Conservation (phyloP, 108 stramenopile species). For the Skeletonema menzelii region DNA sequence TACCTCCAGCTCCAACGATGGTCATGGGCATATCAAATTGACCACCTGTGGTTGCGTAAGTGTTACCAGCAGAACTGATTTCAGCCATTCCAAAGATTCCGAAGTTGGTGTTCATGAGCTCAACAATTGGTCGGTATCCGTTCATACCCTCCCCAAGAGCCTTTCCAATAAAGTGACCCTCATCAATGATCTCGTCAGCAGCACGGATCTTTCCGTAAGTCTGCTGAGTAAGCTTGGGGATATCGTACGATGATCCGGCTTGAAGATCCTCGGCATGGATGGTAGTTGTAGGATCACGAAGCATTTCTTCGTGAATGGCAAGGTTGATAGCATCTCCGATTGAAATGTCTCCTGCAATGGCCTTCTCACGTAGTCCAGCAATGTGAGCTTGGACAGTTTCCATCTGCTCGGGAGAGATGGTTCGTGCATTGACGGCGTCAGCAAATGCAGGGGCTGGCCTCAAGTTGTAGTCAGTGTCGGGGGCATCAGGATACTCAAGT, state of each 20-base stretch:
- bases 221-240: slow-evolving; percentile 98
- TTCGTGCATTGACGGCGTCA: slow-evolving; percentile 85
- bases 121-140: slow-evolving; percentile 98
- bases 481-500: slow-evolving; percentile 95
- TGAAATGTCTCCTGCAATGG: slow-evolving; percentile 88
- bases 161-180: slow-evolving; percentile 99
- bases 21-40: slow-evolving; percentile 99
- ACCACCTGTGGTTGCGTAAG: slow-evolving; percentile 97
- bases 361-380: slow-evolving; percentile 73
- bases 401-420: slow-evolving; percentile 79
- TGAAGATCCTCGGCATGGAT: slow-evolving; percentile 99
- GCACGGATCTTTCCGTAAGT: slow-evolving; percentile 94
- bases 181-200: slow-evolving; percentile 99
- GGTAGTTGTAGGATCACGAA: slow-evolving; percentile 97
- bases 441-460: slow-evolving; percentile 78
- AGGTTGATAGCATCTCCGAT: slow-evolving; percentile 99
- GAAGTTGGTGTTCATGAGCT: slow-evolving; percentile 99
- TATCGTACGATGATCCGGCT: slow-evolving; percentile 97
- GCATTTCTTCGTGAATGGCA: slow-evolving; percentile 99
- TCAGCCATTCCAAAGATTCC: slow-evolving; percentile 99
- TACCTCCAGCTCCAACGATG: slow-evolving; percentile 98
- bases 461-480: slow-evolving; percentile 95
- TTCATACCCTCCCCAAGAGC: slow-evolving; percentile 98
- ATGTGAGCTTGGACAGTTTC: slow-evolving; percentile 78
- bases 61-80: slow-evolving; percentile 96